Base-by-base conservation (phyloP, 768 basidiomycete species). In the Tricholoma hemisulphureum region DNA sequence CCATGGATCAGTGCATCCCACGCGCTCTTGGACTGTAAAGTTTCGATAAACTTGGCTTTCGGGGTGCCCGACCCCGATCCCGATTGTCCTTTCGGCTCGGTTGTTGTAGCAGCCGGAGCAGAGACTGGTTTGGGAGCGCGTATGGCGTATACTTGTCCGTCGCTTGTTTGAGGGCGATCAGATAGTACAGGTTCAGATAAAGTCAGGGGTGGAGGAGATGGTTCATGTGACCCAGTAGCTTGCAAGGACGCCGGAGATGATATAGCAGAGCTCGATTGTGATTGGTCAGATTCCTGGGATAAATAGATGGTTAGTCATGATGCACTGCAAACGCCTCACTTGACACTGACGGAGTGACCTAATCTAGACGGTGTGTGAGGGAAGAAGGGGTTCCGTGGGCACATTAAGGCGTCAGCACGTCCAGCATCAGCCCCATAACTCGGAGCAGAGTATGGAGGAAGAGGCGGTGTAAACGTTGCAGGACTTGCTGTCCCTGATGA, bases 1-100 rank as follows among this genome's bases (percentile, higher is more conserved):
- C 86, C 86, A 65, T 87, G 86, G 43, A 87, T 83, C 57, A 87
- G 71, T 2, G 84, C 84, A 58, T 87, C 86, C 84, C 84, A 87
- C 14, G 84, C 83, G 56, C 81, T 81, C 72, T 86, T 85, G 23
- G 76, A 76, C 67, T 83, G 81, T 57, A 87, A 69, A 49, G 83
- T 81, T 68, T 82, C 75, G 59, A 87, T 66, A 62, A 85, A 82
- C 65, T 77, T 82, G 52, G 78, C 72, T 51, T 76, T 75, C 14
- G 78, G 75, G 6, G 73, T 68, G 9, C 68, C 68, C 21, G 60
- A 65, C 29, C 69, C 69, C 21, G 65, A 65, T 18, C 54, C 54
- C 23, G 61, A 49, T 16, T 3, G 9, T 28, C 28, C 46, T 49
- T 24, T 49, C 46, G 46, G 18, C 29, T 45, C 43, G 43, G 23